Evolutionary conservation across 2,329 filamentous ascomycete species (phyloP).

Genomic region (Elsinoe necatrix): DNA sequence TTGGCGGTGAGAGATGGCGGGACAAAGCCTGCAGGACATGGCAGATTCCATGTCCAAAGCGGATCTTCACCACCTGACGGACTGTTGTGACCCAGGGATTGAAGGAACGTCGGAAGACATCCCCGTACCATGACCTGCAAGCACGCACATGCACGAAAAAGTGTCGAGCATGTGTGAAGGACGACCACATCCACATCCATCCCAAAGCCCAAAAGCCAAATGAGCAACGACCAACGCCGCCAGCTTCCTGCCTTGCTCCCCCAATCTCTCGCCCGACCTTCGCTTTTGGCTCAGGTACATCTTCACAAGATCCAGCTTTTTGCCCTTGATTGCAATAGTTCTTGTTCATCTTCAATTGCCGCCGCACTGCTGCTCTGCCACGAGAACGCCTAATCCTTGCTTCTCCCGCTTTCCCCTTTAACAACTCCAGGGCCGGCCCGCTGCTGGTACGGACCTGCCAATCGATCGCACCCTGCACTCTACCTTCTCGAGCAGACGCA

Average conservation of each 20-base stretch:
- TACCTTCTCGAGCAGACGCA: conserved; percentile 9
- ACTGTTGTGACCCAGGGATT: background rate
- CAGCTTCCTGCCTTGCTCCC: background rate
- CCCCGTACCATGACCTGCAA: background rate
- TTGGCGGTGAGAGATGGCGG: conserved; percentile 4
- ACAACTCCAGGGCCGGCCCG: conserved; percentile 9
- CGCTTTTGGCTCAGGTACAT: background rate
- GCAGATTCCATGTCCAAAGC: background rate
- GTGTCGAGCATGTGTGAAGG: background rate
- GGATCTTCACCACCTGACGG: background rate
- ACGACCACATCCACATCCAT: background rate
- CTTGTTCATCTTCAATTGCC: conserved; percentile 6
- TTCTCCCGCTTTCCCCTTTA: conserved; percentile 7
- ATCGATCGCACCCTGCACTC: conserved; percentile 11
- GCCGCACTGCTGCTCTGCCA: conserved; percentile 2
- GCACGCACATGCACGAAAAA: background rate
- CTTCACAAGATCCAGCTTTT: background rate
- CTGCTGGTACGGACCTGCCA: conserved; percentile 9
- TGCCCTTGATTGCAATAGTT: conserved; percentile 7
- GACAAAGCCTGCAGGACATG: conserved; percentile 1
- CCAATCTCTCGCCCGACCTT: background rate
- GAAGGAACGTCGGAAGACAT: background rate
- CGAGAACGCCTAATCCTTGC: conserved; percentile 12
- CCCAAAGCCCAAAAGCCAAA: background rate
- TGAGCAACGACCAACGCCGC: conserved; percentile 7